These are phyloP conservation scores for Mollisia scopiformis DNA, from an alignment of 2,329 filamentous ascomycete species.

Conservation along the genomic window DNA sequence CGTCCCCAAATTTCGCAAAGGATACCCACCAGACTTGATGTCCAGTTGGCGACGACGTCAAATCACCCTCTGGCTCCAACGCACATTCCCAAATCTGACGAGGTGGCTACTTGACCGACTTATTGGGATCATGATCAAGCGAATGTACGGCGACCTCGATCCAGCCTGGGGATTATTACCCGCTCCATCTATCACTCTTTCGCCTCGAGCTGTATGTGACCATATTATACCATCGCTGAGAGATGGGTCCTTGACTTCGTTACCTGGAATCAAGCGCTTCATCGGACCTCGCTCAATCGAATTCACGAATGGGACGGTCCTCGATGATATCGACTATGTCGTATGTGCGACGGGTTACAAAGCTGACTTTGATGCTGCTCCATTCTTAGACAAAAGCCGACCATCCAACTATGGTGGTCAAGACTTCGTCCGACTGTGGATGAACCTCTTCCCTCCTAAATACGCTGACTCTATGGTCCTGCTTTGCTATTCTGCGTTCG, in stretches of 20 bases:
- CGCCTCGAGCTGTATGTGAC: constrained; percentile 32
- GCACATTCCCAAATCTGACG: constrained; percentile 8
- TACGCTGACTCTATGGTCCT: constrained; percentile 43
- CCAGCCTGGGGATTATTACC: constrained; percentile 38
- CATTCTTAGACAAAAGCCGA: constrained; percentile 5
- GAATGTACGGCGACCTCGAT: constrained; percentile 27
- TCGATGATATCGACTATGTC: constrained; percentile 37
- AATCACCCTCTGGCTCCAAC: constrained; percentile 5
- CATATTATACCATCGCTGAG: constrained; percentile 33
- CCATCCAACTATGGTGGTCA: constrained; percentile 8
- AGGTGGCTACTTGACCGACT: constrained; percentile 11
- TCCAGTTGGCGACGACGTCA: constrained; percentile 33
- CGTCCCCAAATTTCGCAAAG: constrained; percentile 30
- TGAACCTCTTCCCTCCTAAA: constrained; percentile 48
- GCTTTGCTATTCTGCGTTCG: constrained; percentile 11
- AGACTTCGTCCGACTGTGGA: constrained; percentile 39
- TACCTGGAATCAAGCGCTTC: constrained; percentile 35
- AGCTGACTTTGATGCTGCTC: constrained; percentile 28
- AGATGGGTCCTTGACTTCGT: constrained; percentile 33
- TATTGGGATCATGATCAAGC: constrained; percentile 7
- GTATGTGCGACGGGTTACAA: constrained; percentile 42
- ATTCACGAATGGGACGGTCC: constrained; percentile 35
- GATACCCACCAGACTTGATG: constrained; percentile 17
- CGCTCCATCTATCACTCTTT: constrained; percentile 31
- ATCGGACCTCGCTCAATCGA: constrained; percentile 30